A percentile compares a stretch with the other conserved stretches of the same genome.
These are phyloP conservation scores for Kodamaea lidongshanica DNA, from an alignment of 805 yeast genomes.

Conservation along the genomic window DNA sequence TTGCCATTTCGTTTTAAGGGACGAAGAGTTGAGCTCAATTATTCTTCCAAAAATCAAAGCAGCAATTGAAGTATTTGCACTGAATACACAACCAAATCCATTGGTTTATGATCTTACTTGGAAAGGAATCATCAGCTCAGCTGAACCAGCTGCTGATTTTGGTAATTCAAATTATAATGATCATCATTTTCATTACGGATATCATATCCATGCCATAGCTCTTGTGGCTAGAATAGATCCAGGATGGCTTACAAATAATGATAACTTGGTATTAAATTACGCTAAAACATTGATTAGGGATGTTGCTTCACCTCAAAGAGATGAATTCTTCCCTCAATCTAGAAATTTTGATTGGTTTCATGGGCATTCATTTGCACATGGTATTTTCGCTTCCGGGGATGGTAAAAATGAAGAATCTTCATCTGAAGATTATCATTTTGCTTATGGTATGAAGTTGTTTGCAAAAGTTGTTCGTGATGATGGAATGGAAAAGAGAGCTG, in stretches of 20 bases:
- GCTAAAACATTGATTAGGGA: conserved; percentile 59
- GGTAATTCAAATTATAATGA: conserved; percentile 70
- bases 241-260: conserved; percentile 26
- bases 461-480: conserved; percentile 50
- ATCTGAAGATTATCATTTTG: conserved; percentile 69
- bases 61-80: conserved; percentile 64
- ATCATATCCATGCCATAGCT: conserved; percentile 68
- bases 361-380: conserved; percentile 79
- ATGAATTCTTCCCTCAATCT: conserved; percentile 56
- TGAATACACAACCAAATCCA: conserved; percentile 65
- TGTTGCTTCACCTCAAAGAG: conserved; percentile 55
- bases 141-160: conserved; percentile 59
- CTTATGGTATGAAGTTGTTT: conserved; percentile 63
- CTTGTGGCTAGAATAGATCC: conserved; percentile 52
- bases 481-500: conserved; percentile 48
- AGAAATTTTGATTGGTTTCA: conserved; percentile 70
- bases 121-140: conserved; percentile 73
- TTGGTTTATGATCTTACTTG: conserved; percentile 73
- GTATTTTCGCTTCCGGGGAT: conserved; percentile 62
- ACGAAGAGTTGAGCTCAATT: conserved; percentile 43
- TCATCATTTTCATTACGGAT: conserved; percentile 74
- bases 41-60: conserved; percentile 54
- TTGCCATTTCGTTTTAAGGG: conserved; percentile 58
- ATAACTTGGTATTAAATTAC: conserved; percentile 40
- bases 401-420: conserved; percentile 74